Conservation (phyloP, 106 monocot species). For the Iris macrosiphon region DNA sequence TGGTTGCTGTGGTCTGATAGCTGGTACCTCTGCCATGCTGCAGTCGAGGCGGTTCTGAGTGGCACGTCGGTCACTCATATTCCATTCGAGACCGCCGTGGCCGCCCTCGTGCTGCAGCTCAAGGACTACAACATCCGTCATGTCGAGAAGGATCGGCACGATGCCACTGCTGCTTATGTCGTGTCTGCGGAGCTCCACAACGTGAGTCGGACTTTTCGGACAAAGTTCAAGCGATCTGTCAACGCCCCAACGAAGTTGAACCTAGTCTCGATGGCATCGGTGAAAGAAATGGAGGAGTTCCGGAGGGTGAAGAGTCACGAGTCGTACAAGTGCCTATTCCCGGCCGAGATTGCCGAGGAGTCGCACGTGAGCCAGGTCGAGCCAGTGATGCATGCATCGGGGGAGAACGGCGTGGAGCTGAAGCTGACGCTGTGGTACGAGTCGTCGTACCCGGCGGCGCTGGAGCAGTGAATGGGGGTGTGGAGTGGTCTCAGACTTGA, state of each 20-base stretch:
- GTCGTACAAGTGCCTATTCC: constrained; percentile 17
- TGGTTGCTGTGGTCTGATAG: constrained; percentile 49
- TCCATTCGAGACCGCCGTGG: constrained; percentile 28
- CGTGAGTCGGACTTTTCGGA: constrained; percentile 20
- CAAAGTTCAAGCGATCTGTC: constrained; percentile 37
- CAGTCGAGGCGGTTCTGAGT: constrained; percentile 53
- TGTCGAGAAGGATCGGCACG: constrained; percentile 19
- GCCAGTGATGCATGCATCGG: constrained; percentile 7
- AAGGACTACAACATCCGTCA: constrained; percentile 68
- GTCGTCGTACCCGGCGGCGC: background rate
- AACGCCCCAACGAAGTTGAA: constrained; percentile 10
- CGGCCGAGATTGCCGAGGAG: constrained; percentile 22
- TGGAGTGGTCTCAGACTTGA: no score
- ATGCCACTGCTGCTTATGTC: background rate
- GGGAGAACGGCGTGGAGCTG: constrained; percentile 28
- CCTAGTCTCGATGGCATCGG: no score
- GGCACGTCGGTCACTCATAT: constrained; percentile 35
- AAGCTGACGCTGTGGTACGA: constrained; percentile 48
- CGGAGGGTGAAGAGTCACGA: constrained; percentile 21
- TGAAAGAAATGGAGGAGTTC: background rate
- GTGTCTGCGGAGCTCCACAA: constrained; percentile 24
- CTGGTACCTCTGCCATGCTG: constrained; percentile 50
- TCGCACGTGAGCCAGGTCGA: constrained; percentile 47
- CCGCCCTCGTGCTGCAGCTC: constrained; percentile 19
- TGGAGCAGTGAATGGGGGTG: no score